These are phyloP conservation scores for Calocybe gambosa DNA, from an alignment of 1,284 basidiomycete species.

Conservation along the genomic window DNA sequence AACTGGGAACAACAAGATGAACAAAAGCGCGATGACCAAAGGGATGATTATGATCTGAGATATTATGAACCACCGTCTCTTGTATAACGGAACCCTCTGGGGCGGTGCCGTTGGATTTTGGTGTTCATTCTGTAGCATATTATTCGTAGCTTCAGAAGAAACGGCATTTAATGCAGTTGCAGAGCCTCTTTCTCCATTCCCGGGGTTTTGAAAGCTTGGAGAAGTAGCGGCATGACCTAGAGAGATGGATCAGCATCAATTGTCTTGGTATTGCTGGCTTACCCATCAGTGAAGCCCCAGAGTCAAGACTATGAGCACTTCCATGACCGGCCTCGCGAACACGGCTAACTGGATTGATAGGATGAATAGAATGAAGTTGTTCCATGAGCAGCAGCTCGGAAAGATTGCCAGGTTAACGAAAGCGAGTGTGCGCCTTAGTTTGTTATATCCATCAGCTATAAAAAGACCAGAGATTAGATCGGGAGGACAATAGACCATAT, in stretches of 20 bases:
- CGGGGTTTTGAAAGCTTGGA: slow-evolving; percentile 29
- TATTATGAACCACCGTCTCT: slow-evolving; percentile 34
- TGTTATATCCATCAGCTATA: too few relatives aligned
- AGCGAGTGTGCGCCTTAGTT: too few relatives aligned
- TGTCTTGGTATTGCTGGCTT: slow-evolving; percentile 4
- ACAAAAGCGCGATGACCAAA: slow-evolving; percentile 53
- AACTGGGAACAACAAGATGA: slow-evolving; percentile 61
- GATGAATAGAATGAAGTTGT: slow-evolving; percentile 27
- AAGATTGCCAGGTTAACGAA: too few relatives aligned
- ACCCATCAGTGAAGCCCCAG: slow-evolving; percentile 36
- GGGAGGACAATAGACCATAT: too few relatives aligned
- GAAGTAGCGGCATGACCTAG: slow-evolving; percentile 33
- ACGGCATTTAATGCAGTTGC: slow-evolving; percentile 3
- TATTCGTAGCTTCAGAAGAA: slow-evolving; percentile 1
- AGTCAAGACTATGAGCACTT: slow-evolving; percentile 28
- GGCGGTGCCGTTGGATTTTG: slow-evolving; percentile 15
- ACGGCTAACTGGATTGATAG: slow-evolving; percentile 30
- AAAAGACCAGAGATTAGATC: too few relatives aligned
- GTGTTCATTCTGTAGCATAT: slow-evolving; percentile 9
- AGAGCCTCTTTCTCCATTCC: slow-evolving; percentile 15
- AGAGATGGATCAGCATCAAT: background rate
- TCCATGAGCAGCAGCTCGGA: slow-evolving; percentile 28
- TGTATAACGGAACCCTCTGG: slow-evolving; percentile 30
- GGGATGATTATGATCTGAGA: slow-evolving; percentile 44
- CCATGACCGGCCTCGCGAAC: slow-evolving; percentile 24